Evolutionary conservation across 1,284 basidiomycete genomes (phyloP), one percentile per base, ranked within the genome.

Genomic region (Cryptococcus depauperatus): DNA sequence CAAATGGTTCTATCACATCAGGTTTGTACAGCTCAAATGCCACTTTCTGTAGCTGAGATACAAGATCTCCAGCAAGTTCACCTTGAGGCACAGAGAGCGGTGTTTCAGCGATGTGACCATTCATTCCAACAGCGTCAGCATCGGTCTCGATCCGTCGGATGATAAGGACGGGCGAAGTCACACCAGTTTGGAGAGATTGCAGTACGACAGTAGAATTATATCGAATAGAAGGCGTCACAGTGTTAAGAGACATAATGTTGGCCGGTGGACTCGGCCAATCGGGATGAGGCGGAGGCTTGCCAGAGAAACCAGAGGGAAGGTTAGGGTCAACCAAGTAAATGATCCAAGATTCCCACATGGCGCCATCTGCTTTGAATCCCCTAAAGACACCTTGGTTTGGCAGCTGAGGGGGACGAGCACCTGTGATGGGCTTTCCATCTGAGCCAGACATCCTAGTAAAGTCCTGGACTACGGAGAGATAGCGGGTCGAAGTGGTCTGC

Each of bases 191-290:
- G 51, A 96, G 75, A 58, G 91, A 96, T 64, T 97, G 93, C 16
- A 97, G 73, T 26, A 97, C 88, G 39, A 97, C 84, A 0, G 89
- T 91, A 66, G 92, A 87, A 63, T 97, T 97, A 76, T 95, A 96
- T 68, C 91, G 88, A 48, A 97, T 84, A 40, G 68, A 63, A 3
- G 60, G 51, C 11, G 51, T 82, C 21, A 56, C 43, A 18, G 48
- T 46, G 26, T 44, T 84, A 82, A 66, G 80, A 80, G 43, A 74
- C 50, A 91, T 83, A 4, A 87, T 88, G 56, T 92, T 92, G 13
- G 84, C 82, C 13, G 90, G 92, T 22, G 88, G 87, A 0, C 83
- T 83, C 4, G 39, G 84, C 63, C 62, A 69, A 21, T 65, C 69
- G 1, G 61, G 57, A 32, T 66, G 79, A 41, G 85, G 82, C 2